Conservation (phyloP, 2,329 filamentous ascomycete species). For the Orbilia blumenaviensis region DNA sequence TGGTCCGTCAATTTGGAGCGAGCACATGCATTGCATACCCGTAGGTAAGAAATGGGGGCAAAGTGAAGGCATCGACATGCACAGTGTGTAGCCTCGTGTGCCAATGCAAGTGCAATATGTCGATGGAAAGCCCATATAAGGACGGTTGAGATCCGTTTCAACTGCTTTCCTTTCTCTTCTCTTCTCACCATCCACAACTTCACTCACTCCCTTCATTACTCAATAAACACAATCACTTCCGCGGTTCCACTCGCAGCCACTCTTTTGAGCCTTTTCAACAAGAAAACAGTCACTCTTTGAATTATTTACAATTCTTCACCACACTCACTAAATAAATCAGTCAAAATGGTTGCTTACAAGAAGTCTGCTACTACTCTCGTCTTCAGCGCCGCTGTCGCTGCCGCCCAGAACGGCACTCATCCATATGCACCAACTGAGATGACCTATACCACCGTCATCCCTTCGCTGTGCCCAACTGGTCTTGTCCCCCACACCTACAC, state of each 20-base stretch:
- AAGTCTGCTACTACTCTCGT: constrained; percentile 36
- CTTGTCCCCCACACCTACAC: constrained; percentile 46
- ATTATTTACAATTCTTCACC: background rate
- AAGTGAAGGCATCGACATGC: background rate
- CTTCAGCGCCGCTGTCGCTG: constrained; percentile 27
- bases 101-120: background rate
- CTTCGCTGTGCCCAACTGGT: constrained; percentile 44
- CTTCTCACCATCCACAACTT: constrained; percentile 34
- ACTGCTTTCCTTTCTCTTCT: constrained; percentile 12
- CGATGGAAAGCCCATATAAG: constrained; percentile 34
- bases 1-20: too few relatives aligned
- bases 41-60: background rate
- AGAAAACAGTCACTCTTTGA: background rate
- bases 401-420: constrained; percentile 37
- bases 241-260: constrained; percentile 38
- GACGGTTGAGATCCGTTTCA: constrained; percentile 28
- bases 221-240: constrained; percentile 2
- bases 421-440: constrained; percentile 8
- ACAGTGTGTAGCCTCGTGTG: background rate
- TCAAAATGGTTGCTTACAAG: constrained; percentile 54
- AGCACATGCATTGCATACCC: background rate
- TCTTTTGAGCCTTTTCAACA: constrained; percentile 26
- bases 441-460: constrained; percentile 51
- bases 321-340: background rate
- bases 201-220: constrained; percentile 11